Percentiles rank a stretch among this genome's conserved stretches.
phyloP scores from a whole-genome alignment of 345 rosid species.

The Euclidium syriacum region DNA sequence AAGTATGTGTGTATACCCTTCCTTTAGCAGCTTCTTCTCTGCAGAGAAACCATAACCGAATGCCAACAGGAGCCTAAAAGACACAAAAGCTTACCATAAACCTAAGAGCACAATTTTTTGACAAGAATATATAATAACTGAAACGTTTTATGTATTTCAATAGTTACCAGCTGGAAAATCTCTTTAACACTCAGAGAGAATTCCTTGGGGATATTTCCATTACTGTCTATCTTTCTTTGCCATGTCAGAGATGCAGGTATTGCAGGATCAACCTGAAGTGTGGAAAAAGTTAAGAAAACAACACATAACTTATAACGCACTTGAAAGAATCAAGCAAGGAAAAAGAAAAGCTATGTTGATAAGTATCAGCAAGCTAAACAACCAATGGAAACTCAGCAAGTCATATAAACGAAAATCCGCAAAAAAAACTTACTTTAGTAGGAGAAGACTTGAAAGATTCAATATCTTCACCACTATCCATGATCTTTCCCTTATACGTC shows the following conservation, averaged over 20 bases:
- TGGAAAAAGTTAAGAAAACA: slow-evolving; percentile 4
- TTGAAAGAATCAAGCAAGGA: background rate
- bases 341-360: background rate
- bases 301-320: background rate
- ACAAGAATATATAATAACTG: no score
- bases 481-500: no score
- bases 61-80: slow-evolving; percentile 77
- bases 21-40: slow-evolving; percentile 62
- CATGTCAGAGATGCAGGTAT: slow-evolving; percentile 58
- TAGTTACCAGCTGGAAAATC: slow-evolving; percentile 53
- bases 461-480: slow-evolving; percentile 32
- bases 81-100: no score
- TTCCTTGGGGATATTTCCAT: slow-evolving; percentile 29
- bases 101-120: no score
- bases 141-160: no score
- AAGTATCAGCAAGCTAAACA: no score
- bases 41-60: slow-evolving; percentile 52
- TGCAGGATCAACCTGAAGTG: slow-evolving; percentile 57
- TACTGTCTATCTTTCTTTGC: slow-evolving; percentile 48
- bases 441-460: slow-evolving; percentile 18
- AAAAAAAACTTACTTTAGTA: slow-evolving; percentile 41
- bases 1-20: slow-evolving; percentile 44
- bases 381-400: no score
- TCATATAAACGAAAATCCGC: no score
- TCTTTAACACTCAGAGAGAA: slow-evolving; percentile 50